Base-by-base conservation (phyloP, 2,329 filamentous ascomycete genomes). In the Fusarium sp. region DNA sequence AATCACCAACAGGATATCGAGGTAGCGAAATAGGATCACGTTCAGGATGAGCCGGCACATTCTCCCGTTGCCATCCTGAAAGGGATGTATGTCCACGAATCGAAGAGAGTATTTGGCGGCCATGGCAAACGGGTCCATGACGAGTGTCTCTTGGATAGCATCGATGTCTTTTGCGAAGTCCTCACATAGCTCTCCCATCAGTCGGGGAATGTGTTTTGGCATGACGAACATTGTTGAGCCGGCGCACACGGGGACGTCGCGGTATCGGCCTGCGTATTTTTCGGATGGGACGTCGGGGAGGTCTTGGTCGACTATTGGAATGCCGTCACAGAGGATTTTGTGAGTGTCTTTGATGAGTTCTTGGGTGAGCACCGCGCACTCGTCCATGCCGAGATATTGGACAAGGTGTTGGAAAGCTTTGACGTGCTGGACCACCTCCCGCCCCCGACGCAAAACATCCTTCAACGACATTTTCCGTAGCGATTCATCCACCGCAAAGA, bases 51-150 rank as follows among this genome's bases (percentile, higher is more conserved):
- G 71, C 0, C 80, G 74, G 39, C 79, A 81, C 65, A 78, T 75
- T 2, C 80, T 64, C 0, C 80, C 80, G 30, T 83, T 84, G 0
- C 80, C 81, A 28, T 83, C 80, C 11, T 74, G 72, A 27, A 83
- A 83, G 0, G 79, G 82, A 10, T 83, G 80, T 2, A 82, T 82
- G 7, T 74, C 73, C 11, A 82, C 76, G 31, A 83, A 79, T 3
- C 68, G 48, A 3, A 76, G 56, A 0, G 75, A 75, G 15, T 77
- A 76, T 13, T 79, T 78, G 0, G 76, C 44, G 0, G 75, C 77
- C 1, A 79, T 39, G 0, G 75, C 78, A 34, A 80, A 76, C 0
- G 77, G 76, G n/a, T 80, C 77, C 1, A 79, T 46, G 3, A 5
- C 16, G 0, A 56, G 37, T 2, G 23, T 39, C 7, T 37, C 4